Conservation (phyloP, 768 basidiomycete genomes). For the Mycena metata region DNA sequence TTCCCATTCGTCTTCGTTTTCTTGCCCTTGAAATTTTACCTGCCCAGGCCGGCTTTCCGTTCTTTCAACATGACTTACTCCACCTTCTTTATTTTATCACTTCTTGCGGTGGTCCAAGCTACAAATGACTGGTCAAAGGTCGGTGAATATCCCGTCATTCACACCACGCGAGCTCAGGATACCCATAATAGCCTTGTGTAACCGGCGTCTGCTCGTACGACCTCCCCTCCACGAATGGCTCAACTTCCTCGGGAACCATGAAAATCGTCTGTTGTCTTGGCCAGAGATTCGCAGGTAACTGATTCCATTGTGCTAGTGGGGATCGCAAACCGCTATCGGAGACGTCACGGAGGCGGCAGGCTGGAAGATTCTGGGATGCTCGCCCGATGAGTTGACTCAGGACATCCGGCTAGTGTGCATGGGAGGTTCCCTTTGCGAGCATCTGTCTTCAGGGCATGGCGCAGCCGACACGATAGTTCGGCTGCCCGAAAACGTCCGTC, state of each 20-base stretch:
- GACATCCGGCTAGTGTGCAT: constrained; percentile 39
- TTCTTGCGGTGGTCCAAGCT: constrained; percentile 11
- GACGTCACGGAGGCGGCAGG: constrained; percentile 34
- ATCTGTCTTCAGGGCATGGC: constrained; percentile 34
- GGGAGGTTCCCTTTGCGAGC: constrained; percentile 26
- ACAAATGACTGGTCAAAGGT: constrained; percentile 32
- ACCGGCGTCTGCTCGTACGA: constrained; percentile 31
- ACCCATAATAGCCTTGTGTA: constrained; percentile 20
- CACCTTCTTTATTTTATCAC: constrained; percentile 11
- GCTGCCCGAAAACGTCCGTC: constrained; percentile 47
- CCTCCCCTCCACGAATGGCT: constrained; percentile 30
- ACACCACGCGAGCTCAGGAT: background rate
- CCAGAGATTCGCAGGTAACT: background rate
- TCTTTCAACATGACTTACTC: constrained; percentile 9
- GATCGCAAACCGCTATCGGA: constrained; percentile 26
- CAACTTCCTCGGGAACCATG: constrained; percentile 29
- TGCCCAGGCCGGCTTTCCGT: constrained; percentile 23
- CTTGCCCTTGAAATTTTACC: background rate
- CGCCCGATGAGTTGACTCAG: constrained; percentile 29
- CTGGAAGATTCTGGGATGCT: constrained; percentile 34
- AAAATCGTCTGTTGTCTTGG: constrained; percentile 20
- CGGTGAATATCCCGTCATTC: background rate
- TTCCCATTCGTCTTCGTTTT: constrained; percentile 2
- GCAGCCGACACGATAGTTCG: constrained; percentile 51
- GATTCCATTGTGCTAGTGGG: constrained; percentile 5